Evolutionary conservation across 768 basidiomycete species (phyloP).

Genomic region (Tulasnella sp.): DNA sequence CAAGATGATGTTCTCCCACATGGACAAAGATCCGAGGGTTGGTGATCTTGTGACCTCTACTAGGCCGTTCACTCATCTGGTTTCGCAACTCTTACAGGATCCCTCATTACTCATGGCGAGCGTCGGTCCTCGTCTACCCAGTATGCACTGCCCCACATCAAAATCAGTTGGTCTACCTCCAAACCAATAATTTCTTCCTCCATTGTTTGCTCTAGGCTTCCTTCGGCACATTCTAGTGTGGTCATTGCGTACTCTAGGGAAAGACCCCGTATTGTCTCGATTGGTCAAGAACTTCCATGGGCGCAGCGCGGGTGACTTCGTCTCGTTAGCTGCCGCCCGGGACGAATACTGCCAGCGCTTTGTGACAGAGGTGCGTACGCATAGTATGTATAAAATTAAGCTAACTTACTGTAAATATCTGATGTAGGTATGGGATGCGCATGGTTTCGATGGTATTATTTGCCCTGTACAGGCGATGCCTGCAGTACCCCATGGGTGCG

Average conservation of each 20-base stretch:
- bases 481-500: constrained; percentile 58
- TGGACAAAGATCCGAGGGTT: constrained; percentile 62
- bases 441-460: constrained; percentile 60
- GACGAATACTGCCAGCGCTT: constrained; percentile 18
- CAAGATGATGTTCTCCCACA: constrained; percentile 49
- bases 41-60: constrained; percentile 23
- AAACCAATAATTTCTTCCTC: too few species aligned
- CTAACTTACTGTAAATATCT: not conserved
- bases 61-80: constrained; percentile 18
- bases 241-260: constrained; percentile 9
- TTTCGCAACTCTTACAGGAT: constrained; percentile 24
- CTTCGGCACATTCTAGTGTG: too few species aligned
- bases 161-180: too few species aligned
- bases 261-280: constrained; percentile 24
- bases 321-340: constrained; percentile 17
- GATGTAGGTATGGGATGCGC: constrained; percentile 59
- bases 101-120: constrained; percentile 26
- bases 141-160: not conserved
- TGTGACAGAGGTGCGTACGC: constrained; percentile 5
- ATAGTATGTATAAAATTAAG: not conserved
- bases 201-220: too few species aligned
- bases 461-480: constrained; percentile 66
- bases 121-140: constrained; percentile 27
- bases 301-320: constrained; percentile 18
- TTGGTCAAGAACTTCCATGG: constrained; percentile 19